These are phyloP conservation scores for Plasmodium chabaudi DNA, from an alignment of 169 alveolate genomes.

Conservation along the genomic window DNA sequence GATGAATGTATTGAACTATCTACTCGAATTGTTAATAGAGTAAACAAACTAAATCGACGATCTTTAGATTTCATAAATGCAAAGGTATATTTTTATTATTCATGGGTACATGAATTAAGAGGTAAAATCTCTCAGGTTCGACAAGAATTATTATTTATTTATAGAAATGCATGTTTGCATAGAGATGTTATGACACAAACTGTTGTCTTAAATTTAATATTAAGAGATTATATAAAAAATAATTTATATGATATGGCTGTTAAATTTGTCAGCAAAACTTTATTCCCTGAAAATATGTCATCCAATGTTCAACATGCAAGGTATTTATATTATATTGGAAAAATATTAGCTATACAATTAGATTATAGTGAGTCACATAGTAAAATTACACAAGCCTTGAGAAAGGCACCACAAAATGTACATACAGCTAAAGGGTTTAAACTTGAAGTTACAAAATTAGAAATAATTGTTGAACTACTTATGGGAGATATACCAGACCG, in stretches of 20 bases:
- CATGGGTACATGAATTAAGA: constrained; percentile 90
- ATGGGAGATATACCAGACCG: constrained; percentile 98
- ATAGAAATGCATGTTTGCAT: constrained; percentile 90
- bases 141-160: constrained; percentile 81
- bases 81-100: constrained; percentile 87
- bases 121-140: constrained; percentile 86
- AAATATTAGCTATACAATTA: constrained; percentile 94
- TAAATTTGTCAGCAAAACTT: constrained; percentile 79
- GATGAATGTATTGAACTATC: constrained; percentile 81
- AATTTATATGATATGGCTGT: constrained; percentile 85
- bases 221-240: constrained; percentile 90
- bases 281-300: constrained; percentile 92
- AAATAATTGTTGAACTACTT: constrained; percentile 93
- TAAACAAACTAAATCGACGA: constrained; percentile 79
- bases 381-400: constrained; percentile 90
- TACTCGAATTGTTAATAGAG: constrained; percentile 76
- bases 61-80: constrained; percentile 89
- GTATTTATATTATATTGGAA: constrained; percentile 94
- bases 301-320: constrained; percentile 96
- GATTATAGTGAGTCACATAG: constrained; percentile 94
- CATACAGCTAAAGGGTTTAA: constrained; percentile 93
- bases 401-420: constrained; percentile 95
- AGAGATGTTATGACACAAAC: constrained; percentile 93
- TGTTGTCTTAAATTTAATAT: constrained; percentile 91
- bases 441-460: constrained; percentile 91